Base-by-base conservation (phyloP, 169 alveolate genomes). In the Cryptosporidium muris region DNA sequence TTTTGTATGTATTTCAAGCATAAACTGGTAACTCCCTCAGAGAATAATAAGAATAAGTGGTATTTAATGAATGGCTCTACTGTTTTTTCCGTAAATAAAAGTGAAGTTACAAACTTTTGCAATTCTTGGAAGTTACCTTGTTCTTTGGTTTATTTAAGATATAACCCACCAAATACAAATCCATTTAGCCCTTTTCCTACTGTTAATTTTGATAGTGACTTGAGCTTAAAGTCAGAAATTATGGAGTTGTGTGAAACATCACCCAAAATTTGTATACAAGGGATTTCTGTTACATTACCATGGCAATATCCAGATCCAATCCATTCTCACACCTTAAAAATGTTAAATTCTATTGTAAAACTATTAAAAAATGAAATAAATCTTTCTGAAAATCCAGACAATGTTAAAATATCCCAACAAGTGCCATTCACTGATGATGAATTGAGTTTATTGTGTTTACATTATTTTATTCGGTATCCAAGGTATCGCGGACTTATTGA, bases 1-100 rank as follows among this genome's bases (percentile, higher is more conserved):
- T 66, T 66, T 52, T 66, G 81, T 38, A 66, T 66, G 65, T 66
- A 66, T 54, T 51, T 66, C 14, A 66, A 66, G 11, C 65, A 66
- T 16, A 66, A 42, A 43, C 16, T 66, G 40, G 16, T 66, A n/a
- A 52, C 54, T 52, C 51, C 51, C 36, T 64, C 51, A 43, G 54
- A 51, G 51, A 66, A 51, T n/a, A 37, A 53, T 37, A 47, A 66
- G 34, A 65, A 42, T 4, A 66, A 52, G 54, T 66, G 81, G 81
- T 66, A 51, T 14, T 51, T 66, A 54, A 54, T 66, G 4, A 66
- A 66, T 38, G 81, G 81, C 11, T 66, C 81, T 8, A 14, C 81
- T 7, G 63, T 66, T 37, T 65, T 34, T 16, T 65, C 49, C 14
- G 81, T 66, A 14, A 66, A 66, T 47, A 66, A 66, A 11, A 66